Percentiles rank a stretch among this genome's conserved stretches.
Conservation (phyloP, 1,284 basidiomycete species). For the Ustilago loliicola region DNA sequence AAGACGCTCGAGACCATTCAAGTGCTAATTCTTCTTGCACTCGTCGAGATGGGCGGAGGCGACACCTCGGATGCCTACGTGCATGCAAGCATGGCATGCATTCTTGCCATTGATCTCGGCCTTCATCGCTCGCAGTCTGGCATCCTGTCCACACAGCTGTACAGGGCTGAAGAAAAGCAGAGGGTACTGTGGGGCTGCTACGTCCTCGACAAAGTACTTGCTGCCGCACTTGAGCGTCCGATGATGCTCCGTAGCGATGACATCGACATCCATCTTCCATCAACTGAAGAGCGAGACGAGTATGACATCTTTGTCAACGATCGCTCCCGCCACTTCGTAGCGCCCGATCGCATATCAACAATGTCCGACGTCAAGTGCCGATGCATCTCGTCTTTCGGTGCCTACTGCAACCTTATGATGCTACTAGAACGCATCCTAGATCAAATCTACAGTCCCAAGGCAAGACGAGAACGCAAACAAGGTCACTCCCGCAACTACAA, state of each 20-base stretch:
- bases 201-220: conserved; percentile 30
- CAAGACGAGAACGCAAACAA: conserved; percentile 1
- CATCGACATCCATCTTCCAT: conserved; percentile 15
- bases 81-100: conserved; percentile 11
- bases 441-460: conserved; percentile 23
- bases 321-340: conserved; percentile 4
- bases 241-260: conserved; percentile 19
- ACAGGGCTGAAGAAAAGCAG: conserved; percentile 13
- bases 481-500: background rate
- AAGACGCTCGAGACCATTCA: conserved; percentile 10
- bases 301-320: conserved; percentile 24
- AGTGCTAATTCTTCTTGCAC: conserved; percentile 11
- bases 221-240: conserved; percentile 26
- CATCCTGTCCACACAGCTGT: background rate
- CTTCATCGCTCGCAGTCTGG: conserved; percentile 9
- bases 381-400: conserved; percentile 20
- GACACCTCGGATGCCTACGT: conserved; percentile 7
- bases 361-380: conserved; percentile 21
- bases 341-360: background rate
- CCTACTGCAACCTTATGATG: conserved; percentile 24
- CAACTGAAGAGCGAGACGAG: conserved; percentile 28
- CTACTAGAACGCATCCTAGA: conserved; percentile 23
- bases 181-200: conserved; percentile 34
- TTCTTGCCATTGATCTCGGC: conserved; percentile 11
- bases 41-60: conserved; percentile 16